These are phyloP conservation scores for Isoetes taiwanensis DNA, from an alignment of 75 land plant genomes.

Conservation along the genomic window DNA sequence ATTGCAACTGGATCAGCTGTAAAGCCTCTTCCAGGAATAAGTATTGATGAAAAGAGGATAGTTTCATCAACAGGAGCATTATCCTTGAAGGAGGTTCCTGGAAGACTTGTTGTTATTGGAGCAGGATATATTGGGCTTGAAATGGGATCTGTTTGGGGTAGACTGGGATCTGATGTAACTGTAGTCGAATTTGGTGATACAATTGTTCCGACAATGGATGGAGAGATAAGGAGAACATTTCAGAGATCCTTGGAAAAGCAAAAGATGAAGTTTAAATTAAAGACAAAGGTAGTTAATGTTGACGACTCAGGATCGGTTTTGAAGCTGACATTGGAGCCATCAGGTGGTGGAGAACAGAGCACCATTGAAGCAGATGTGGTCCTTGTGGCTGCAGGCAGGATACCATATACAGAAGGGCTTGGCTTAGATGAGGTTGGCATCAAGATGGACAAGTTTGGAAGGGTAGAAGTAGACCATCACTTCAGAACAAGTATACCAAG, in stretches of 20 bases:
- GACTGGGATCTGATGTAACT: constrained; percentile 85
- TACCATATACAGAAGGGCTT: constrained; percentile 69
- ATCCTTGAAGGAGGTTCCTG: constrained; percentile 53
- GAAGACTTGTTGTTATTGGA: constrained; percentile 85
- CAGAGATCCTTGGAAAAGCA: constrained; percentile 87
- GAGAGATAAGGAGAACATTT: constrained; percentile 63
- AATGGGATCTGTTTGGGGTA: constrained; percentile 96
- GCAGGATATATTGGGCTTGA: constrained; percentile 96
- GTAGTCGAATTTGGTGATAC: constrained; percentile 86
- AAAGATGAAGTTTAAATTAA: constrained; percentile 91
- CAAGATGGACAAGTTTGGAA: constrained; percentile 74
- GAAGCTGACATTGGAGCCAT: constrained; percentile 65
- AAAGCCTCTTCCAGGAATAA: constrained; percentile 71
- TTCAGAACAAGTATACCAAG: constrained; percentile 69
- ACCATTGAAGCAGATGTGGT: constrained; percentile 83
- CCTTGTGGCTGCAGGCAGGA: constrained; percentile 81
- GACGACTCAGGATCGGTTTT: constrained; percentile 55
- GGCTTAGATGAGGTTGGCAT: constrained; percentile 77
- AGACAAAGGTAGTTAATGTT: constrained; percentile 85
- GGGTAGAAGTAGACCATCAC: constrained; percentile 51
- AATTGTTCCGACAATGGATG: constrained; percentile 92
- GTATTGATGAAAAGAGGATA: constrained; percentile 84
- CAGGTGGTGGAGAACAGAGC: constrained; percentile 74
- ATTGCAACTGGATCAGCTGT: constrained; percentile 98
- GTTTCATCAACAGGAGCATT: constrained; percentile 97